Evolutionary conservation across 768 basidiomycete species (phyloP).

Genomic region (Dacryopinax primogenitus): DNA sequence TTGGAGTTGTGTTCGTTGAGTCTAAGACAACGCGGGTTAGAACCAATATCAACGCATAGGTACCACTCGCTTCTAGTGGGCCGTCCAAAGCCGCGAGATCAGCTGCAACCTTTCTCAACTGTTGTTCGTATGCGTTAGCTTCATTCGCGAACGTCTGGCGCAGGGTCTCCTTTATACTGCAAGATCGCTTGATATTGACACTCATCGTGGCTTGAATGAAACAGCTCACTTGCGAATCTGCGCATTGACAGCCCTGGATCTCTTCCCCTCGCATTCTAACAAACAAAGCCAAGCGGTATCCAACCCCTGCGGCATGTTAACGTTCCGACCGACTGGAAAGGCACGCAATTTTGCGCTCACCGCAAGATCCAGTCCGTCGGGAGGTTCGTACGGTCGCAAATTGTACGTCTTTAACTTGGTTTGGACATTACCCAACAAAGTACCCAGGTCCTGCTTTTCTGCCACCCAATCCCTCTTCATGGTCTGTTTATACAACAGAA

Average conservation of each 20-base stretch:
- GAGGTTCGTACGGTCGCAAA: constrained; percentile 70
- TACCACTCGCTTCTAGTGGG: constrained; percentile 49
- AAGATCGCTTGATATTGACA: background rate
- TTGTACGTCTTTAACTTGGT: constrained; percentile 89
- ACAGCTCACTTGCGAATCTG: constrained; percentile 67
- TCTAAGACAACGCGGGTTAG: constrained; percentile 29
- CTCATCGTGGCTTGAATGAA: background rate
- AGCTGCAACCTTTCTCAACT: constrained; percentile 49
- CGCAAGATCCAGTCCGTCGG: constrained; percentile 45
- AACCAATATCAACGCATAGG: background rate
- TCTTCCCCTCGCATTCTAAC: constrained; percentile 55
- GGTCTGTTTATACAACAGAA: constrained; percentile 71
- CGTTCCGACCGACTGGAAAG: background rate
- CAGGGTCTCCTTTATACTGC: constrained; percentile 68
- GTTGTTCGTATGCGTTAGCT: constrained; percentile 63
- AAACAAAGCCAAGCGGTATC: constrained; percentile 66
- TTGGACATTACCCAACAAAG: constrained; percentile 83
- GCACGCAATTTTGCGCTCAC: too few species aligned
- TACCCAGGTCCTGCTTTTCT: constrained; percentile 76
- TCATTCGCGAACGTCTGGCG: constrained; percentile 64
- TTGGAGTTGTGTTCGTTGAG: constrained; percentile 57
- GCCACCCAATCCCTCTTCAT: constrained; percentile 78
- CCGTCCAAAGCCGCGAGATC: constrained; percentile 67
- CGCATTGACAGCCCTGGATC: constrained; percentile 75
- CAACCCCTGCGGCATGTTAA: constrained; percentile 40